phyloP scores from a whole-genome alignment of 345 rosid genomes.

The Streptanthus diversifolius region DNA sequence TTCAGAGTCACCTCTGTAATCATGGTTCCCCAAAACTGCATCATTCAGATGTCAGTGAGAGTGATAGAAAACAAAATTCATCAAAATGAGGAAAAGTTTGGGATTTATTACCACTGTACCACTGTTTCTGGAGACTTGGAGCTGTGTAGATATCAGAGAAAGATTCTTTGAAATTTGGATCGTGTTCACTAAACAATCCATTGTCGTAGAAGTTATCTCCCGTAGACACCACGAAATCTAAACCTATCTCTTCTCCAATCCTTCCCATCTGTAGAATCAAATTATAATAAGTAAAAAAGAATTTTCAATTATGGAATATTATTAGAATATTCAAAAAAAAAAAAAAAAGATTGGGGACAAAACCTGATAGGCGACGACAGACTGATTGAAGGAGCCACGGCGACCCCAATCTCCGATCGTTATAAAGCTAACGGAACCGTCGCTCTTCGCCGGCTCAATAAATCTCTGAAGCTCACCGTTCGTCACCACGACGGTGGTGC shows the following conservation, averaged over 20 bases:
- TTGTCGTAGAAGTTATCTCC: slow-evolving; percentile 90
- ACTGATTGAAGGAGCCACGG: slow-evolving; percentile 64
- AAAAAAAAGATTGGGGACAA: neutral
- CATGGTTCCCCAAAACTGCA: slow-evolving; percentile 73
- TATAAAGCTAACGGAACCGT: slow-evolving; percentile 58
- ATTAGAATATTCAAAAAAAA: slow-evolving; percentile 23
- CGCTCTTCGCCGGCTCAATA: slow-evolving; percentile 43
- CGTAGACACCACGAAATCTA: slow-evolving; percentile 78
- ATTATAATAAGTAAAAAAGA: too few species aligned
- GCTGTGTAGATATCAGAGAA: slow-evolving; percentile 65
- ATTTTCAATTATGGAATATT: neutral
- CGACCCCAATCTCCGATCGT: slow-evolving; percentile 91
- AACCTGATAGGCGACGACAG: slow-evolving; percentile 67
- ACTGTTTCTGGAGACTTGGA: slow-evolving; percentile 65
- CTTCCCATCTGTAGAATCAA: slow-evolving; percentile 70
- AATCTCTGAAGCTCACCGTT: slow-evolving; percentile 52
- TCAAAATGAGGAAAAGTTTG: neutral
- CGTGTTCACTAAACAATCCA: slow-evolving; percentile 51
- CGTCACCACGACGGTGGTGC: slow-evolving; percentile 13
- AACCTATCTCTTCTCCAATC: slow-evolving; percentile 51
- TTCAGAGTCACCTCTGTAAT: slow-evolving; percentile 65
- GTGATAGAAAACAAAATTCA: neutral
- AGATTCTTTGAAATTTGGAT: slow-evolving; percentile 56
- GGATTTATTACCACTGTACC: slow-evolving; percentile 56
- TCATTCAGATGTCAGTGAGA: neutral